phyloP scores from a whole-genome alignment of 768 basidiomycete species.

The Amanita polypyramis region DNA sequence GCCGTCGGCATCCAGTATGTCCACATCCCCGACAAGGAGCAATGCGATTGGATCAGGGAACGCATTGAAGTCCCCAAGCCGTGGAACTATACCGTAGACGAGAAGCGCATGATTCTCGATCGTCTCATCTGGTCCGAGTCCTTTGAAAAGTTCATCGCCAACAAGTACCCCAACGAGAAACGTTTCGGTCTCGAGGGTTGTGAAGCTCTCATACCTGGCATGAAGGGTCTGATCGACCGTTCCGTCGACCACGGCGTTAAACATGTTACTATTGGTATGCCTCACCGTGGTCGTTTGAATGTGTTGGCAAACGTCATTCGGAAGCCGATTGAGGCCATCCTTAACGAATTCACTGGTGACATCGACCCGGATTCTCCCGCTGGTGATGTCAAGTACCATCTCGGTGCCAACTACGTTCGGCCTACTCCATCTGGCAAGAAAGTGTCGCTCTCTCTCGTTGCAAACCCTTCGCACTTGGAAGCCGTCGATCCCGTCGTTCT shows the following conservation, averaged over 20 bases:
- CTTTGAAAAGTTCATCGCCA: constrained; percentile 97
- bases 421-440: constrained; percentile 98
- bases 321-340: constrained; percentile 94
- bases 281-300: constrained; percentile 96
- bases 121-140: constrained; percentile 99
- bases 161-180: constrained; percentile 99
- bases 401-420: constrained; percentile 97
- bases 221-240: constrained; percentile 99
- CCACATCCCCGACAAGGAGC: constrained; percentile 96
- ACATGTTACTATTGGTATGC: constrained; percentile 97
- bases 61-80: constrained; percentile 92
- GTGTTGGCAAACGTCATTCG: constrained; percentile 97
- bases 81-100: constrained; percentile 96
- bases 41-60: constrained; percentile 98
- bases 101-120: constrained; percentile 98
- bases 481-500: constrained; percentile 98
- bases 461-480: constrained; percentile 97
- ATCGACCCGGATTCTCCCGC: constrained; percentile 71
- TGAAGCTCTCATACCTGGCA: constrained; percentile 94
- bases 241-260: constrained; percentile 96
- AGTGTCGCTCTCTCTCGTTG: constrained; percentile 92
- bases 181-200: constrained; percentile 98
- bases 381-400: constrained; percentile 98
- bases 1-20: constrained; percentile 85
- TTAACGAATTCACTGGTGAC: constrained; percentile 89